These are phyloP conservation scores for Populus euphratica DNA, from an alignment of 345 rosid species.

Conservation along the genomic window DNA sequence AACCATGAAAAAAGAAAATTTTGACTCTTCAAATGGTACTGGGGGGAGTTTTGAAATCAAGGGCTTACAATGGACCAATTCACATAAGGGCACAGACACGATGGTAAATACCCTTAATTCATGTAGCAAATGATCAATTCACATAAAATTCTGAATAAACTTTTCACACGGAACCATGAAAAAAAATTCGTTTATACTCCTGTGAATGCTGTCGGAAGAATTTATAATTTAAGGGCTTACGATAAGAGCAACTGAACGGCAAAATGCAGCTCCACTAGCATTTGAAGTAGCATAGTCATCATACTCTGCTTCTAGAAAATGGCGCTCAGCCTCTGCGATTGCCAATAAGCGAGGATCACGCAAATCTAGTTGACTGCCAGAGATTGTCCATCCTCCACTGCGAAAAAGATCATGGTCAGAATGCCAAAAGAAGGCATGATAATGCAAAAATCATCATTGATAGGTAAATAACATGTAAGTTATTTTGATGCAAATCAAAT, in stretches of 20 bases:
- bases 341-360: constrained; percentile 83
- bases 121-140: background rate
- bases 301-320: constrained; percentile 78
- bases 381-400: constrained; percentile 90
- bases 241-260: constrained; percentile 80
- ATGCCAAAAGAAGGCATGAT: background rate
- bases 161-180: background rate
- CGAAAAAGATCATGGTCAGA: constrained; percentile 19
- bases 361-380: constrained; percentile 75
- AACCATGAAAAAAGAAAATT: too few species aligned
- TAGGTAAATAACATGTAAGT: background rate
- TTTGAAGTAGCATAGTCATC: constrained; percentile 78
- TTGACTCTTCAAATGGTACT: too few species aligned
- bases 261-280: constrained; percentile 83
- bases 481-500: background rate
- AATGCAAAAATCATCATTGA: background rate
- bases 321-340: constrained; percentile 88
- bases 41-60: too few species aligned
- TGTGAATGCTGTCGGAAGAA: background rate
- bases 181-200: background rate
- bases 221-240: constrained; percentile 37
- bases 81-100: background rate
- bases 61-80: too few species aligned
- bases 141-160: background rate
- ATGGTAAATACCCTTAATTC: background rate